A percentile compares a stretch with the other conserved stretches of the same genome.
phyloP scores from a whole-genome alignment of 2,329 filamentous ascomycete species.

The Neopestalotiopsis sp. region DNA sequence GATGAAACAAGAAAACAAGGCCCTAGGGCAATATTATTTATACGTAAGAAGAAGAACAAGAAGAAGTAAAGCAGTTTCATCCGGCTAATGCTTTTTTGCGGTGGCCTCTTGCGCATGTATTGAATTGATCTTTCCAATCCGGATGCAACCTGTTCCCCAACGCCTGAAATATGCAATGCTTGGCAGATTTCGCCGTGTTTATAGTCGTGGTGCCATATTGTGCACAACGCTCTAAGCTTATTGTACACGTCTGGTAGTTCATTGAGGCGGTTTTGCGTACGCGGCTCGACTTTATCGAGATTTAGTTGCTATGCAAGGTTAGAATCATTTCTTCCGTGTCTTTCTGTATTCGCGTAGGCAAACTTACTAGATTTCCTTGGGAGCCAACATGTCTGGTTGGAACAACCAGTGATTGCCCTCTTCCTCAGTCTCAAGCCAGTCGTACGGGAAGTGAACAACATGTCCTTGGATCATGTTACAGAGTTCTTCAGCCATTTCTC shows the following conservation, averaged over 20 bases:
- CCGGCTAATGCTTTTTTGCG: not conserved
- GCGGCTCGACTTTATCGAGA: slow-evolving; percentile 14
- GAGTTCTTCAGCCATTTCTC: slow-evolving; percentile 80
- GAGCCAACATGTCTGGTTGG: slow-evolving; percentile 93
- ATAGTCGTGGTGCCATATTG: not conserved
- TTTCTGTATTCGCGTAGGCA: not conserved
- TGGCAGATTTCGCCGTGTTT: not conserved
- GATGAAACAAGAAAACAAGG: not conserved
- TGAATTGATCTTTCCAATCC: not conserved
- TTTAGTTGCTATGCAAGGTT: slow-evolving; percentile 29
- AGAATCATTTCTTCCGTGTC: slow-evolving; percentile 17
- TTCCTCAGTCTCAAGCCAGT: slow-evolving; percentile 93
- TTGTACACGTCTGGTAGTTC: not conserved
- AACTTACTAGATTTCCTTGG: slow-evolving; percentile 94
- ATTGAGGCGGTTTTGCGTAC: not conserved
- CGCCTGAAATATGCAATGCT: not conserved
- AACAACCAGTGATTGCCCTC: slow-evolving; percentile 95
- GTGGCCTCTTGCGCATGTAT: not conserved
- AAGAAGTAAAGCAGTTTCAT: not conserved
- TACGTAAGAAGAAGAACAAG: not conserved
- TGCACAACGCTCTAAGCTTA: not conserved
- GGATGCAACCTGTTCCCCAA: not conserved
- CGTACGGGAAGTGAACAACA: slow-evolving; percentile 91
- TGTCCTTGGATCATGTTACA: slow-evolving; percentile 84
- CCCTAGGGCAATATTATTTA: not conserved